Conservation (phyloP, 2,329 filamentous ascomycete species). For the Botrytis aclada region DNA sequence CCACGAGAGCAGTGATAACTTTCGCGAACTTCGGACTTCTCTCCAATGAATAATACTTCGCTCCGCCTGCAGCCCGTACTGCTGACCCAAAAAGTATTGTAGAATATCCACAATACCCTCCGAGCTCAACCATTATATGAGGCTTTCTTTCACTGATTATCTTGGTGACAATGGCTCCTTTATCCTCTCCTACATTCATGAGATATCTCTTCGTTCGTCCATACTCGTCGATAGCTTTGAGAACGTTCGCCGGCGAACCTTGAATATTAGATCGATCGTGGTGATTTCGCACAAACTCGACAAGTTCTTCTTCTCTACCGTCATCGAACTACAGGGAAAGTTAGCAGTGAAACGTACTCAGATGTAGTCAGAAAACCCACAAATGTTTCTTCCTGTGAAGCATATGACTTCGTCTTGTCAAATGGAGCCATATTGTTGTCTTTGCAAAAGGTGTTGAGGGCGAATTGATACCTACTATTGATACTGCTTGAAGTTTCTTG, state of each 20-base stretch:
- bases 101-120: conserved; percentile 80
- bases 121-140: conserved; percentile 70
- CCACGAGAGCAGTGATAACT: conserved; percentile 65
- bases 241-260: conserved; percentile 60
- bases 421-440: conserved; percentile 26
- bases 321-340: conserved; percentile 53
- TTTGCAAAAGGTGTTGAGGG: background rate
- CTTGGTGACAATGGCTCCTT: conserved; percentile 67
- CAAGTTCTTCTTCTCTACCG: conserved; percentile 69
- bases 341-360: background rate
- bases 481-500: background rate
- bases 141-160: conserved; percentile 67
- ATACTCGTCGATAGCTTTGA: conserved; percentile 70
- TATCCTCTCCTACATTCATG: conserved; percentile 77
- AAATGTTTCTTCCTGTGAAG: conserved; percentile 30
- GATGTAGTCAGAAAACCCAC: conserved; percentile 20
- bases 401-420: conserved; percentile 30
- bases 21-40: conserved; percentile 70
- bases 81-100: conserved; percentile 71
- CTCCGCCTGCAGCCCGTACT: conserved; percentile 60
- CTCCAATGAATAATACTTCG: conserved; percentile 69
- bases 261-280: conserved; percentile 61
- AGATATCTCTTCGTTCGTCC: conserved; percentile 64
- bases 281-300: conserved; percentile 65
- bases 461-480: background rate